These are phyloP conservation scores for Phytomonas francai DNA, from an alignment of 208 protist species.

Conservation along the genomic window DNA sequence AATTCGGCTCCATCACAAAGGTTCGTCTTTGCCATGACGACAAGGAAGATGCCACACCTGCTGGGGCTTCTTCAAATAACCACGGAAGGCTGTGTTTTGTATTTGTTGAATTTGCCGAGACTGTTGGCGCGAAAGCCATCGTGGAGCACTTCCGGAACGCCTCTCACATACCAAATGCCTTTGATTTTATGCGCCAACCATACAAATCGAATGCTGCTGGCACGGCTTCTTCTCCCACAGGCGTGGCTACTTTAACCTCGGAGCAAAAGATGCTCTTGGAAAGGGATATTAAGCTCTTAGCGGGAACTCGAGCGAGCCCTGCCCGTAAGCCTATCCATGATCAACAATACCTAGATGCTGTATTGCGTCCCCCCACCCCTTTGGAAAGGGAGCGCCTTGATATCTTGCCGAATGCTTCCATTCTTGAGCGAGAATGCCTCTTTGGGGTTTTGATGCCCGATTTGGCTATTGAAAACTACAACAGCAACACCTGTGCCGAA, in stretches of 20 bases:
- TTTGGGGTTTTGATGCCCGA: constrained; percentile 4
- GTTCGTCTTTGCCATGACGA: constrained; percentile 74
- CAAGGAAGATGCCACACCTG: constrained; percentile 33
- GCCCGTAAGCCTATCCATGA: constrained; percentile 75
- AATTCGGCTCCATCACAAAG: constrained; percentile 84
- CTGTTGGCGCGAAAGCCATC: constrained; percentile 50
- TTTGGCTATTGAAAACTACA: not conserved
- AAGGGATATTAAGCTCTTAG: constrained; percentile 31
- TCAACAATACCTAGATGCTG: constrained; percentile 51
- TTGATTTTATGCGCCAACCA: constrained; percentile 42
- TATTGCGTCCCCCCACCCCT: constrained; percentile 13
- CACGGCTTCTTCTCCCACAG: not conserved
- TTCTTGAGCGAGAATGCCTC: constrained; percentile 20
- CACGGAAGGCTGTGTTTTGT: constrained; percentile 46
- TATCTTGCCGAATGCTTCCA: not conserved
- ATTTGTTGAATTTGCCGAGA: constrained; percentile 72
- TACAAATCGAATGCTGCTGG: not conserved
- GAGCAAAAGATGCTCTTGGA: constrained; percentile 13
- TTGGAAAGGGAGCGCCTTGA: constrained; percentile 4
- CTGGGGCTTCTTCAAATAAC: constrained; percentile 19
- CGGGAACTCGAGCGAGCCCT: constrained; percentile 44
- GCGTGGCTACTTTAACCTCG: not conserved
- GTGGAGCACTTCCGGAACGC: constrained; percentile 81
- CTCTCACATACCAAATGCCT: constrained; percentile 27
- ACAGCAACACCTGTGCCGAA: not conserved